Evolutionary conservation across 208 protist genomes (phyloP), one percentile per base, ranked within the genome.

Genomic region (Trypanosoma cruzi): DNA sequence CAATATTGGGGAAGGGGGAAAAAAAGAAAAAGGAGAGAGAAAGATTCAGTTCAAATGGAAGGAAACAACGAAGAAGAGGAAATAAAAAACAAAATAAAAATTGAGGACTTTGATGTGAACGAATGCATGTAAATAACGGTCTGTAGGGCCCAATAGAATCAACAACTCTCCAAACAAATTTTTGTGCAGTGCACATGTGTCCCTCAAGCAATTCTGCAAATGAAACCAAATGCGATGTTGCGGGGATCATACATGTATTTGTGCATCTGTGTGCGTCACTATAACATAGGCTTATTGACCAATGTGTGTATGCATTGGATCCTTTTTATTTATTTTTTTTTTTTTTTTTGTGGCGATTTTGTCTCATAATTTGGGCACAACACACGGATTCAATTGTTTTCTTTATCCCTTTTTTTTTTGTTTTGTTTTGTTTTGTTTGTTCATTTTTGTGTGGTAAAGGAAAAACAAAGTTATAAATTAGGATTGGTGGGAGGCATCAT

Each of bases 251-350:
- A 52, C 8, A 18, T 26, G 26, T 37, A 58, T 58, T 11, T 58
- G 3, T 37, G n/a, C n/a, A 26, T 58, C 7, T 36, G 16, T 36
- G 13, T 22, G 24, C 60, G 31, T 50, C 75, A 44, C 46, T 52
- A n/a, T n/a, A n/a, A n/a, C n/a, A n/a, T n/a, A n/a, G 65, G 26
- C 68, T 44, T 77, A 40, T 68, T 44, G 10, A 44, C 64, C 34
- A n/a, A n/a, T 78, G 18, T 63, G 55, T n/a, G 44, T 64, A 26
- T 48, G 62, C 28, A 55, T 16, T 32, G 2, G n/a, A 46, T 80
- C 32, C 24, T 72, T 42, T 8, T 44, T 69, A 50, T 55, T 34
- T 67, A 3, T 53, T 46, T 50, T 60, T 63, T 57, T 0, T 63
- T 59, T 31, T 46, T 71, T 20, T 57, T 34, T 24, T 1, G 1